Conservation (phyloP, 2,329 filamentous ascomycete genomes). For the Cercospora zeina region DNA sequence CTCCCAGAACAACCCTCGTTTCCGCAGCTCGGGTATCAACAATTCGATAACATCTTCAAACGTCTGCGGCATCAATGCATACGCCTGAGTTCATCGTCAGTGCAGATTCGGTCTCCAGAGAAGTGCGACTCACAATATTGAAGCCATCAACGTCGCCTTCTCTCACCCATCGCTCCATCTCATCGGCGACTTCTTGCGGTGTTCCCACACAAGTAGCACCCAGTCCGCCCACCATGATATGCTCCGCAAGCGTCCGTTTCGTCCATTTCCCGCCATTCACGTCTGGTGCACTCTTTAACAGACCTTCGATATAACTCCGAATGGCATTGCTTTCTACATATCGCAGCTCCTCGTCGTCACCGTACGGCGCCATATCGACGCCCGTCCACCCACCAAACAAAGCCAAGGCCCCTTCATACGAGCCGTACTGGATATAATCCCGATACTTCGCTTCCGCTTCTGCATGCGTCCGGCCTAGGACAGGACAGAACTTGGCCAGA, state of each 20-base stretch:
- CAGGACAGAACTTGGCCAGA: constrained; percentile 64
- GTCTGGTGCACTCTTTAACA: constrained; percentile 58
- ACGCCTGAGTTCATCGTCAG: constrained; percentile 46
- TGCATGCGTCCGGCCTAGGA: constrained; percentile 65
- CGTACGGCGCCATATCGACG: constrained; percentile 62
- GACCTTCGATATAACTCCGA: constrained; percentile 56
- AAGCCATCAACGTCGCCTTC: constrained; percentile 74
- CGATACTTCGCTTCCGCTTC: constrained; percentile 65
- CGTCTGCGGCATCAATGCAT: constrained; percentile 65
- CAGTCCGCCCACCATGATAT: constrained; percentile 67
- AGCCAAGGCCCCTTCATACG: constrained; percentile 65
- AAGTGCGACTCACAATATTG: constrained; percentile 60
- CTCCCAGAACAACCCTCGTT: constrained; percentile 59
- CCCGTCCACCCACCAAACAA: constrained; percentile 76
- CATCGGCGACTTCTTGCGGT: constrained; percentile 64
- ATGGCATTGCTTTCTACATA: constrained; percentile 64
- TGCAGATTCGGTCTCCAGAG: neutral
- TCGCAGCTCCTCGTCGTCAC: constrained; percentile 63
- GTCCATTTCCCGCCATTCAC: constrained; percentile 65
- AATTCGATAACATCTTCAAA: constrained; percentile 69
- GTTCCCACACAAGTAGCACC: constrained; percentile 67
- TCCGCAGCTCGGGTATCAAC: constrained; percentile 63
- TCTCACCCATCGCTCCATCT: constrained; percentile 65
- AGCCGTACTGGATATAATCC: constrained; percentile 62
- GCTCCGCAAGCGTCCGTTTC: constrained; percentile 67